phyloP scores from a whole-genome alignment of 108 stramenopile species.

The Fistulifera solaris region DNA sequence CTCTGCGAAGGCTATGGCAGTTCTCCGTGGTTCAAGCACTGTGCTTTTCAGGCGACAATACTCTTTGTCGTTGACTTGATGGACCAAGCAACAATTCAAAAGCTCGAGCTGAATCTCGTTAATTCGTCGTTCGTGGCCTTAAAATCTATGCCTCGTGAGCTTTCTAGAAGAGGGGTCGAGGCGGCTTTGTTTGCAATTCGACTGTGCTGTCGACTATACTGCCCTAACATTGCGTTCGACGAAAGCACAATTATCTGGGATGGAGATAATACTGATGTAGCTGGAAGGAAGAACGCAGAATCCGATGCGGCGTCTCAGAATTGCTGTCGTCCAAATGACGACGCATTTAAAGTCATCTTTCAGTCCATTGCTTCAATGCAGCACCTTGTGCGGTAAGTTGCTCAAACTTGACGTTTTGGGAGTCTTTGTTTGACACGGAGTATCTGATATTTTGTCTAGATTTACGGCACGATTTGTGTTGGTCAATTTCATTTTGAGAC shows the following conservation, averaged over 20 bases:
- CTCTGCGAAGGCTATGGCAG: too few relatives aligned
- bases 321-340: conserved; percentile 2
- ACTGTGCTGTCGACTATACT: conserved; percentile 44
- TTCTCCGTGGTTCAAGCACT: too few relatives aligned
- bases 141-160: conserved; percentile 63
- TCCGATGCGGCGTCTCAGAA: conserved; percentile 5
- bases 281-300: neutral
- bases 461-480: conserved; percentile 3
- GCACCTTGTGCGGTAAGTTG: conserved; percentile 53
- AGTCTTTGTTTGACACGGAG: too few relatives aligned
- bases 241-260: neutral
- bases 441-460: neutral
- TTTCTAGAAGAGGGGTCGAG: conserved; percentile 36
- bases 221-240: conserved; percentile 15
- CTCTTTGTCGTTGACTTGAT: too few relatives aligned
- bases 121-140: conserved; percentile 57
- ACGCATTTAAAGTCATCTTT: conserved; percentile 44
- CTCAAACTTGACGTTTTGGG: neutral
- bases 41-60: too few relatives aligned
- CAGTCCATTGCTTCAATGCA: conserved; percentile 58
- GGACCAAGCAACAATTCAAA: too few relatives aligned
- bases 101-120: conserved; percentile 55
- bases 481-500: neutral
- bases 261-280: neutral
- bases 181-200: conserved; percentile 50